Base-by-base conservation (phyloP, 2,329 filamentous ascomycete genomes). In the Emergomyces pasteurianus region DNA sequence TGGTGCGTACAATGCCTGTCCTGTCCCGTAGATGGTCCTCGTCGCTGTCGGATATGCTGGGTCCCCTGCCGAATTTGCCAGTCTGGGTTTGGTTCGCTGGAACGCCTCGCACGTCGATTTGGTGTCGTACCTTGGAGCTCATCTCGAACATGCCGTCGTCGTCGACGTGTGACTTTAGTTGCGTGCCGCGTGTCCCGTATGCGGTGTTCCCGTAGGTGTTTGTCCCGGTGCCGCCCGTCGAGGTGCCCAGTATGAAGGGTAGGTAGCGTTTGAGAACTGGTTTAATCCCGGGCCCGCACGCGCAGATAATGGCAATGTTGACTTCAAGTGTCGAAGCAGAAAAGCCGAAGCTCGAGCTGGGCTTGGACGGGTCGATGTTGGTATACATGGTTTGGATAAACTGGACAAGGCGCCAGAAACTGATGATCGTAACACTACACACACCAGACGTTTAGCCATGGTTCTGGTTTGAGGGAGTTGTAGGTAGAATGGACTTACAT, bases 321-420 rank as follows among this genome's bases (percentile, higher is more conserved):
- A 68, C 65, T 63, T 72, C 70, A n/a, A 72, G 59, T 18, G 65
- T 66, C 2, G 70, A 72, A 31, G 66, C 67, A 58, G 63, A 66
- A 63, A 71, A 71, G 40, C 65, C 65, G 58, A 68, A 71, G 34
- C 65, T 70, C 14, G 62, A 58, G 46, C 71, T 69, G 8, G 52
- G 46, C 21, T 58, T 49, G 3, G 31, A 50, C 0, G 57, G 31
- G 7, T 63, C 52, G 4, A 16, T 14, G 47, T 31, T 31, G 23
- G 23, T 31, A 38, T 67, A 61, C 60, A 67, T 67, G 26, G 38
- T 64, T 42, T 67, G 31, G 21, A 67, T 66, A 26, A 71, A 66
- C 12, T 70, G 65, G 16, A 68, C 36, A 31, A 72, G 62, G 14
- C 70, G 69, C 67, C 69, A 70, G 43, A 71, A 63, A 28, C 70